phyloP scores from a whole-genome alignment of 2,329 filamentous ascomycete genomes.

The Fusarium metavorans region DNA sequence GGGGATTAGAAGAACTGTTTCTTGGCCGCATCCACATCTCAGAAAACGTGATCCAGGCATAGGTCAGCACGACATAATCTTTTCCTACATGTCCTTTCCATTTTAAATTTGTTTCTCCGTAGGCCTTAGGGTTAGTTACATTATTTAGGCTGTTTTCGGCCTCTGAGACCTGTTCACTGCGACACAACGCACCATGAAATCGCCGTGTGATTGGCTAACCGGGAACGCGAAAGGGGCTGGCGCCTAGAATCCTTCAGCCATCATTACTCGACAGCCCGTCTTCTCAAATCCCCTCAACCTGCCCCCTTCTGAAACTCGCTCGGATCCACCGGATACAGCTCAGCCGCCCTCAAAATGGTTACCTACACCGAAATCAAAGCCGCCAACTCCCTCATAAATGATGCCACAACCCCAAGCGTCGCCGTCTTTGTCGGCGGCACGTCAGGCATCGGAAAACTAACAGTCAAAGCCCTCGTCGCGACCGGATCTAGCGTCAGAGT shows the following conservation, averaged over 20 bases:
- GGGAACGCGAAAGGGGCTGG: background rate
- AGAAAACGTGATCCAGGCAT: background rate
- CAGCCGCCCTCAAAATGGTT: constrained; percentile 43
- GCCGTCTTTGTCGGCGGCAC: constrained; percentile 61
- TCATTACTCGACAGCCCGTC: background rate
- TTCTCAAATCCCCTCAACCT: background rate
- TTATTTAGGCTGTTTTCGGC: too few species aligned
- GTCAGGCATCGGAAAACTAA: constrained; percentile 59
- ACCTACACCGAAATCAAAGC: constrained; percentile 49
- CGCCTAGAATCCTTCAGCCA: background rate
- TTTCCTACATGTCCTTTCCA: too few species aligned
- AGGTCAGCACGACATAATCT: too few species aligned
- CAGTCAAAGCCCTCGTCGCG: constrained; percentile 51
- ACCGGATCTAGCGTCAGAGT: constrained; percentile 51
- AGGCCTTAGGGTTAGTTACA: too few species aligned
- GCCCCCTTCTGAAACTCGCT: background rate
- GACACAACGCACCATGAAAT: background rate
- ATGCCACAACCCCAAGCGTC: constrained; percentile 50
- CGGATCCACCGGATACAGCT: background rate
- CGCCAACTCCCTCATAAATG: constrained; percentile 56
- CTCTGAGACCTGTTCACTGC: too few species aligned
- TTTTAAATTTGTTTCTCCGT: too few species aligned
- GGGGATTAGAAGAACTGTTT: background rate
- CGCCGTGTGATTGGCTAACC: background rate
- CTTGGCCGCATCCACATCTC: background rate